Percentiles rank a stretch among this genome's conserved stretches.
Conservation (phyloP, 75 land plant species). For the Selaginella moellendorffii region DNA sequence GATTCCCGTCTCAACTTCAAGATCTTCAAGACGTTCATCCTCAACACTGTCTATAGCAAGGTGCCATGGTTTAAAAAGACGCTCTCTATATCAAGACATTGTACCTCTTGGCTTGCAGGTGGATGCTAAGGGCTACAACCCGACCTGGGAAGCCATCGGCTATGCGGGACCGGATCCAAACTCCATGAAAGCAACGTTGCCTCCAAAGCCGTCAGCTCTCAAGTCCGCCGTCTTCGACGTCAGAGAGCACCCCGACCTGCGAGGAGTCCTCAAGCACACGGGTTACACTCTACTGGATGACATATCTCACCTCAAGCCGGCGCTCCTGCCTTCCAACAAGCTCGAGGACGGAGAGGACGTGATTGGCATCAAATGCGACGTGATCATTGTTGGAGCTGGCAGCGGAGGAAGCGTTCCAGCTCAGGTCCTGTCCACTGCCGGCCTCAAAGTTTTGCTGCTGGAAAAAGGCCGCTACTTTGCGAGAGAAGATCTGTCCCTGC, state of each 20-base stretch:
- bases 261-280: neutral
- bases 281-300: neutral
- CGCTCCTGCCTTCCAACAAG: neutral
- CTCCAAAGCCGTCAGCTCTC: neutral
- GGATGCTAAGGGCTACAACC: conserved; percentile 53
- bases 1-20: conserved; percentile 10
- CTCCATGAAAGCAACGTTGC: neutral
- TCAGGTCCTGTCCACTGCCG: conserved; percentile 46
- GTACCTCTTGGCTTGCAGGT: conserved; percentile 26
- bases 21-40: conserved; percentile 10
- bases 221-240: neutral
- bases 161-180: conserved; percentile 27
- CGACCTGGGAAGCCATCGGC: conserved; percentile 73
- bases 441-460: conserved; percentile 50
- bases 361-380: conserved; percentile 38
- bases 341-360: neutral
- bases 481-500: neutral
- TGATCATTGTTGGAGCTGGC: conserved; percentile 70
- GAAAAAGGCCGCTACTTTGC: conserved; percentile 71
- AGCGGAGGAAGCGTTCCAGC: conserved; percentile 84
- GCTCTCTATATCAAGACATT: neutral
- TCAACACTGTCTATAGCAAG: conserved; percentile 15
- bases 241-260: neutral
- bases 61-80: too few species aligned
- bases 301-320: neutral